Evolutionary conservation across 345 rosid genomes (phyloP), one percentile per base, ranked within the genome.

Genomic region (Luvunga scandens): DNA sequence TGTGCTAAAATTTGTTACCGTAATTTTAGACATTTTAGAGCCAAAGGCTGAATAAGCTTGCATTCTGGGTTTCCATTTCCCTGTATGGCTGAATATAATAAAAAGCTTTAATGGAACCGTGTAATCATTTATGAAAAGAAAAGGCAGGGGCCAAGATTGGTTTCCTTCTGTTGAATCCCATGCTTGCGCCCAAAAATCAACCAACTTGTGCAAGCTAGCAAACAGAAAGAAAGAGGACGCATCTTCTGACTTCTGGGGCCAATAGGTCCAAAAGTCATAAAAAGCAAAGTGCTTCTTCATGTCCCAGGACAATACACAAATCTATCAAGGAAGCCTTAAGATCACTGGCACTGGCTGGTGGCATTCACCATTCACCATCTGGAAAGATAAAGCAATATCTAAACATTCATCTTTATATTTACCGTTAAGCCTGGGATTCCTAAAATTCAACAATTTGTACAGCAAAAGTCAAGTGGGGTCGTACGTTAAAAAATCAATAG

Each of bases 381-480:
- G 77, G 70, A 80, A 84, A 78, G 80, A 9, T 19, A 78, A 82
- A 59, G 84, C 53, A 25, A 69, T 72, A 16, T 39, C 66, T 24
- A n/a, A 62, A n/a, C 24, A 24, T 18, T 7, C 42, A 34, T 45
- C 76, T 78, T 74, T 78, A 76, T 63, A 63, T 64, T 75, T 73
- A 82, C 73, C 75, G 68, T 76, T 78, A 42, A 72, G 71, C 75
- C 64, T 79, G 74, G 83, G 80, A 79, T 82, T 78, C 82, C 82
- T 75, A 72, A 71, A 74, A 70, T 73, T 83, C 81, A 71, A 77
- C 81, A 68, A 67, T 60, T 56, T 60, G 53, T 38, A 57, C 8
- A 42, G 75, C 63, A 71, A 75, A 76, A 78, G 79, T 77, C 79
- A 68, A 75, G 75, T 36, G 76, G 53, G 70, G 71, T 65, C 65